These are phyloP conservation scores for Trapa bicornis DNA, from an alignment of 345 rosid genomes.

Conservation along the genomic window DNA sequence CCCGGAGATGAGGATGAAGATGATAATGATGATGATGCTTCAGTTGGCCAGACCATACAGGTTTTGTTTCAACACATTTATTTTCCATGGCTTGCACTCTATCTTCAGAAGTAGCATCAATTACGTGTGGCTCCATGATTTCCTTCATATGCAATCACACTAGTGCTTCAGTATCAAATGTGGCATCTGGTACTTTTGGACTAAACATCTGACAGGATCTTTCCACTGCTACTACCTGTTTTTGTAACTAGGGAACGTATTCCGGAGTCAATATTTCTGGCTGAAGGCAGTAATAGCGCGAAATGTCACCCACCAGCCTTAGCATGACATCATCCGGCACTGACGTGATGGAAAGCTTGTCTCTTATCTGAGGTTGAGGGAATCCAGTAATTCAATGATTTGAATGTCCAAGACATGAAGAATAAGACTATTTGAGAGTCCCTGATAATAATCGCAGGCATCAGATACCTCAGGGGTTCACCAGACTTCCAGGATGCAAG, in stretches of 20 bases:
- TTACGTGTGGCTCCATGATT: slow-evolving; percentile 2
- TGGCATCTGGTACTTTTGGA: neutral
- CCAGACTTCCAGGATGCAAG: slow-evolving; percentile 51
- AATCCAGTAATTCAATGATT: neutral
- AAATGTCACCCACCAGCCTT: slow-evolving; percentile 41
- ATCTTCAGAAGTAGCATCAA: slow-evolving; percentile 5
- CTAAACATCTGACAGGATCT: neutral
- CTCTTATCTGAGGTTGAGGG: slow-evolving; percentile 29
- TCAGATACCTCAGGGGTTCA: slow-evolving; percentile 45
- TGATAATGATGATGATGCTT: slow-evolving; percentile 6
- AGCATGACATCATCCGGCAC: slow-evolving; percentile 41
- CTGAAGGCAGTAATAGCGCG: slow-evolving; percentile 24
- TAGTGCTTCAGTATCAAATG: neutral
- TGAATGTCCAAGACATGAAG: too few relatives aligned
- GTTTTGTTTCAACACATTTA: slow-evolving; percentile 11
- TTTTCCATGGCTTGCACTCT: slow-evolving; percentile 8
- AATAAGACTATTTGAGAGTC: neutral
- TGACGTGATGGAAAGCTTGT: slow-evolving; percentile 28
- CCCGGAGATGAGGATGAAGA: slow-evolving; percentile 25
- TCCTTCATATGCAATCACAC: slow-evolving; percentile 14
- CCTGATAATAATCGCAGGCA: neutral
- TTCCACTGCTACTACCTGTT: slow-evolving; percentile 18
- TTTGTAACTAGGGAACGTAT: slow-evolving; percentile 32
- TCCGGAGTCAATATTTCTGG: slow-evolving; percentile 45
- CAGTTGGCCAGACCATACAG: neutral